A percentile compares a stretch with the other conserved stretches of the same genome.
phyloP scores from a whole-genome alignment of 2,329 filamentous ascomycete genomes.

The Leptoxyphium fumago region DNA sequence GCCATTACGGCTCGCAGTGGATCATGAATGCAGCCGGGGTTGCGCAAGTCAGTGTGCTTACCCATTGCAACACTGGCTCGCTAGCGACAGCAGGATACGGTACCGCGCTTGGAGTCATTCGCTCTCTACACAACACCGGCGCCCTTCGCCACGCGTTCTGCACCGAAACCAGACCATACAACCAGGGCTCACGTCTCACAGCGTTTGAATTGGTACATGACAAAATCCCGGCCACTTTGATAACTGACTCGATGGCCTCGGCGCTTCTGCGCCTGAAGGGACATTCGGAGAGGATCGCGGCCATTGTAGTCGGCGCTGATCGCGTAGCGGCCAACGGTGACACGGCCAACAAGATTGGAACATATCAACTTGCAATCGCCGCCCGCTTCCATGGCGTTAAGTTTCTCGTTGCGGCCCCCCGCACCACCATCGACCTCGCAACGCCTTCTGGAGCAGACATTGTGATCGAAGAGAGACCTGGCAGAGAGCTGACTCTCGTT shows the following conservation, averaged over 20 bases:
- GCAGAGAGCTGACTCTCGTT: conserved; percentile 70
- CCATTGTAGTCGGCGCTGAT: conserved; percentile 88
- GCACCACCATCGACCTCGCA: conserved; percentile 79
- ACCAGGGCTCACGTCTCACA: conserved; percentile 88
- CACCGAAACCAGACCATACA: conserved; percentile 93
- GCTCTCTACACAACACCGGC: conserved; percentile 54
- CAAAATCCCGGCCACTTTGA: conserved; percentile 73
- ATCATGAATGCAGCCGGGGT: conserved; percentile 46
- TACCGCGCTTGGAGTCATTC: conserved; percentile 86
- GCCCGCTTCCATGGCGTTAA: conserved; percentile 78
- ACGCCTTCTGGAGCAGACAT: conserved; percentile 69
- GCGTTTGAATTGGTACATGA: conserved; percentile 96
- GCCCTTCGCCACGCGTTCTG: conserved; percentile 76
- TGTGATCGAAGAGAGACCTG: conserved; percentile 74
- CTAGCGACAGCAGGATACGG: conserved; percentile 96
- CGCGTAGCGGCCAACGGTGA: conserved; percentile 92
- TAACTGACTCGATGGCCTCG: conserved; percentile 94
- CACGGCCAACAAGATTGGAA: conserved; percentile 97
- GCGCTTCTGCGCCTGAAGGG: conserved; percentile 58
- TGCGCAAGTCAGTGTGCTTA: conserved; percentile 63
- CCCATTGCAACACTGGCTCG: conserved; percentile 97
- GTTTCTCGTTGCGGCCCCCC: conserved; percentile 87
- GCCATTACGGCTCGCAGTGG: conserved; percentile 70
- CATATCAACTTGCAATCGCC: conserved; percentile 82
- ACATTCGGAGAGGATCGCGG: conserved; percentile 51